Base-by-base conservation (phyloP, 441 rosid genomes). In the Cnidoscolus chayamansa region DNA sequence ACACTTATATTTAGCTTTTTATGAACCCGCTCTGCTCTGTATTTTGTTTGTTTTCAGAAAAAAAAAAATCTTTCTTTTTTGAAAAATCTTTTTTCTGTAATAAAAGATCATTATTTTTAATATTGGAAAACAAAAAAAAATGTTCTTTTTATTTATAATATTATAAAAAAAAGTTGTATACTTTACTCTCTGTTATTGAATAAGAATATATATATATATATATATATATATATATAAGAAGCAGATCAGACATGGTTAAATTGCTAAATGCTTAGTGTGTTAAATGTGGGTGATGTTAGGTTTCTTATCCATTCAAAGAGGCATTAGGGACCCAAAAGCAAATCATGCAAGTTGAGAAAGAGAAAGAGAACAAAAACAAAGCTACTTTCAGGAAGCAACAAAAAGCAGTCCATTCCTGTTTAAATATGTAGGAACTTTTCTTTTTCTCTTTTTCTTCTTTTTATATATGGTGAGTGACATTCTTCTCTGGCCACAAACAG, bases 381-480 rank as follows among this genome's bases (percentile, higher is more conserved):
- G 68, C 31, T 16, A 63, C 68, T 67, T 32, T 57, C 30, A 57
- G 63, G 72, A 19, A 25, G 67, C 12, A 66, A 65, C 58, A 67
- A 58, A 67, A 15, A 49, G 72, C 45, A 66, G 76, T 73, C 13
- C 67, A 76, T 72, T 59, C 65, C 54, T 63, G 48, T 49, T 65
- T 30, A 30, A 30, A 4, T 32, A 12, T 66, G 62, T 15, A 15
- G 43, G 16, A 50, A 16, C 43, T 32, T 30, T 63, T 63, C 48
- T 64, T 68, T 32, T 1, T 56, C 7, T 63, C 48, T 64, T 68
- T 32, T 1, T 56, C 7, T 5, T 40, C 6, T 6, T 40, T 25
- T 25, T 25, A 55, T 75, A 65, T 47, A 49, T 67, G 58, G 73
- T 40, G 68, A 73, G 75, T 76, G 72, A 67, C 58, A 63, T 67